Evolutionary conservation across 139 green algal genomes (phyloP).

Genomic region (Mesotaenium endlicherianum): DNA sequence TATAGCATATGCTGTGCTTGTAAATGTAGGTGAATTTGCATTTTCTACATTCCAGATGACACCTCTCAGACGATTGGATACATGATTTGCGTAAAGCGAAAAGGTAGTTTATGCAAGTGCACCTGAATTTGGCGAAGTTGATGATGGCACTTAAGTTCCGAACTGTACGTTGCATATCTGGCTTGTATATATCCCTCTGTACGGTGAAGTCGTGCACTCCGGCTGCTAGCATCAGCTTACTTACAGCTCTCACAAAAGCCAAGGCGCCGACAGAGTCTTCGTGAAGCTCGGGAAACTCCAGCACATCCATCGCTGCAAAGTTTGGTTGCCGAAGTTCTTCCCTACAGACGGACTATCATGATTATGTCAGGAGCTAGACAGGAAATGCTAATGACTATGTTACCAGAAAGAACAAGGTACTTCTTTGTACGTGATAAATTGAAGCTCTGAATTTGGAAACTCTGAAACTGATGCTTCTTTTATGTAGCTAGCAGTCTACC

Average conservation of each 20-base stretch:
- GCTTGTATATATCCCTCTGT: slow-evolving; percentile 88
- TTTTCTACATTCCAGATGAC: too few relatives aligned
- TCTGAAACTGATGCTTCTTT: too few relatives aligned
- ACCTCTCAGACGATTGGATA: too few relatives aligned
- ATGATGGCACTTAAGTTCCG: slow-evolving; percentile 84
- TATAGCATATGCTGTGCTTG: too few relatives aligned
- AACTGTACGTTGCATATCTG: slow-evolving; percentile 68
- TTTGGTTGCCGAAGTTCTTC: slow-evolving; percentile 86
- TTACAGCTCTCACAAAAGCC: slow-evolving; percentile 70
- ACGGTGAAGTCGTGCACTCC: slow-evolving; percentile 84
- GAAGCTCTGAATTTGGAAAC: too few relatives aligned
- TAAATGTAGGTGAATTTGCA: too few relatives aligned
- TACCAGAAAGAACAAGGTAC: too few relatives aligned
- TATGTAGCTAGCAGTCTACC: too few relatives aligned
- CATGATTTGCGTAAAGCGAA: background rate
- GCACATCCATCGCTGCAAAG: slow-evolving; percentile 74
- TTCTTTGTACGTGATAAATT: too few relatives aligned
- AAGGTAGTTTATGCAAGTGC: slow-evolving; percentile 60
- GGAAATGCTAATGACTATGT: too few relatives aligned
- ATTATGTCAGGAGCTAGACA: too few relatives aligned
- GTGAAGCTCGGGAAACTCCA: slow-evolving; percentile 93
- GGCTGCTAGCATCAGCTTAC: slow-evolving; percentile 67
- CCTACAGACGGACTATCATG: slow-evolving; percentile 58
- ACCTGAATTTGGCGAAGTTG: slow-evolving; percentile 93
- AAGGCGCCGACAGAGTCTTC: slow-evolving; percentile 81